Conservation (phyloP, 2,329 filamentous ascomycete genomes). For the Plectosphaerella cucumerina region DNA sequence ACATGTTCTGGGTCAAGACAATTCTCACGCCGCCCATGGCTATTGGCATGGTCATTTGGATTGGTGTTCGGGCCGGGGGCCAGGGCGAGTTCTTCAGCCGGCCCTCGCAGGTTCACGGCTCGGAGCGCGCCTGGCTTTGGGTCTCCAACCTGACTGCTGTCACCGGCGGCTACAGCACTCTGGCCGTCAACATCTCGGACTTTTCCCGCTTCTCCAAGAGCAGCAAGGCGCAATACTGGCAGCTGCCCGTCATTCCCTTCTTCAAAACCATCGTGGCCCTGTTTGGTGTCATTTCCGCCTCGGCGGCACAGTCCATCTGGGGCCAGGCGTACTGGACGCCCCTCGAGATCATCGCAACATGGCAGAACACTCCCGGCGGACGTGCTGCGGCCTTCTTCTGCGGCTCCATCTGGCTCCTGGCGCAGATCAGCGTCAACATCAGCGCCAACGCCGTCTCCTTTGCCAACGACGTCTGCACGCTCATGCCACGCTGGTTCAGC, state of each 20-base stretch:
- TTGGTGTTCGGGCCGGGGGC: constrained; percentile 9
- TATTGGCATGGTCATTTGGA: constrained; percentile 30
- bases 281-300: constrained; percentile 43
- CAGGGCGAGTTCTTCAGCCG: constrained; percentile 16
- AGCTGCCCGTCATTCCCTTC: constrained; percentile 41
- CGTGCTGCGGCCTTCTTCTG: constrained; percentile 26
- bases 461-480: constrained; percentile 23
- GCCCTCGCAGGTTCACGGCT: constrained; percentile 25
- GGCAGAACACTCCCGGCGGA: constrained; percentile 21
- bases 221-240: constrained; percentile 39
- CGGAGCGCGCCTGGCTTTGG: constrained; percentile 36
- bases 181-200: constrained; percentile 46
- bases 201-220: constrained; percentile 31
- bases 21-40: constrained; percentile 37
- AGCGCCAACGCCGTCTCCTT: constrained; percentile 22
- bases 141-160: constrained; percentile 40
- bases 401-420: constrained; percentile 30
- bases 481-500: constrained; percentile 24
- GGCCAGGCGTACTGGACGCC: constrained; percentile 45
- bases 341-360: constrained; percentile 39
- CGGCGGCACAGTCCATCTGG: constrained; percentile 38
- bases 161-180: constrained; percentile 42
- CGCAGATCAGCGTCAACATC: constrained; percentile 23
- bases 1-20: constrained; percentile 38
- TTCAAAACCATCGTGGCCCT: constrained; percentile 41